Evolutionary conservation across 2,329 filamentous ascomycete genomes (phyloP), one percentile per base, ranked within the genome.

Genomic region (Stachybotrys echinatus): DNA sequence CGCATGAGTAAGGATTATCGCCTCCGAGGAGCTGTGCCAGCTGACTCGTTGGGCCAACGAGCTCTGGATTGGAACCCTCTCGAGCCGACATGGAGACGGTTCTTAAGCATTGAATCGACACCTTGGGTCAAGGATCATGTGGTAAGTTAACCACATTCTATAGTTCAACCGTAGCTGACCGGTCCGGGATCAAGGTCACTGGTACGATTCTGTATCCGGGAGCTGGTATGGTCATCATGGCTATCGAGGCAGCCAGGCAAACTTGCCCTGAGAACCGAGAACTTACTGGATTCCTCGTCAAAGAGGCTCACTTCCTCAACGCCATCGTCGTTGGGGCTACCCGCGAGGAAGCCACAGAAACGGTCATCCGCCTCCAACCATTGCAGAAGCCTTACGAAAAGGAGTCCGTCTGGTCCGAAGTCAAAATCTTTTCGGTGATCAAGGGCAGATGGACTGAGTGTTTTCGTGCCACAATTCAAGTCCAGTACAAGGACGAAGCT

Each of bases 41-140:
- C n/a, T n/a, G n/a, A n/a, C n/a, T n/a, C n/a, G 1, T 52, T 76
- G 1, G 74, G 74, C 0, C 52, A 58, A 0, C 56, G 54, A 0
- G 59, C 55, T 1, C 45, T 50, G 1, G 55, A 56, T 3, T 58
- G 52, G 5, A 59, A 58, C 14, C 50, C 51, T 0, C 48, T 58
- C 2, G 58, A 65, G 22, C 58, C 60, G 6, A 51, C 54, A 1
- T 67, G 61, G 61, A 52, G 58, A 2, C 59, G 63, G 27, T 19
- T 61, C 10, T 48, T 68, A 3, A 49, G 53, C 10, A n/a, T 58
- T 0, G 52, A 55, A 3, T 58, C 61, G 10, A 43, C 58, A 2
- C 55, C 64, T 2, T 76, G 74, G 74, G 49, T 77, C 2, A 43
- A 47, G 1, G 65, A 74, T 42, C 72, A 77, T 45, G 49, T 45